phyloP scores from a whole-genome alignment of 164 flowering plant genomes.

The Chimonanthus salicifolius region DNA sequence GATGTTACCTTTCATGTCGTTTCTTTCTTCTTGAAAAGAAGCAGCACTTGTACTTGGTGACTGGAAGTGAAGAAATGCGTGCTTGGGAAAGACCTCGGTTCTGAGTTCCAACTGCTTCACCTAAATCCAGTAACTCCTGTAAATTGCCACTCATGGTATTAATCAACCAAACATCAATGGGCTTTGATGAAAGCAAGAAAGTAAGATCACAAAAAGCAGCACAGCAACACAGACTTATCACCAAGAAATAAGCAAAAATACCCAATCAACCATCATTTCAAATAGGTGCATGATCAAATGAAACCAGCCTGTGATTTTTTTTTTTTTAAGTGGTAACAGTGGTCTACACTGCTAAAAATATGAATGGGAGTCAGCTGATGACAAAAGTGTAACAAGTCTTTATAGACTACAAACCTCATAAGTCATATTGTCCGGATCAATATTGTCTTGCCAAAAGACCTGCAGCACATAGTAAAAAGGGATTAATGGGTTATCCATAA shows the following conservation, averaged over 20 bases:
- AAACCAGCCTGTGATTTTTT: neutral
- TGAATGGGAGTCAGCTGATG: too few species aligned
- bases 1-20: conserved; percentile 60
- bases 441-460: conserved; percentile 68
- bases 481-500: too few species aligned
- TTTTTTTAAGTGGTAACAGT: too few species aligned
- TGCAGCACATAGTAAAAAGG: conserved; percentile 26
- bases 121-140: conserved; percentile 88
- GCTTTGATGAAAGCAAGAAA: neutral
- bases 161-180: neutral
- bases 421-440: conserved; percentile 90
- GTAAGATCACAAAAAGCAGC: neutral
- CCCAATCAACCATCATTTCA: neutral
- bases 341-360: too few species aligned
- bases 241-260: neutral
- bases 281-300: neutral
- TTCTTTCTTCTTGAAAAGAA: conserved; percentile 65
- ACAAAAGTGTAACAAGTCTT: neutral
- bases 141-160: conserved; percentile 3
- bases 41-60: conserved; percentile 68
- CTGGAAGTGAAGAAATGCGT: conserved; percentile 61
- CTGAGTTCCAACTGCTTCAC: conserved; percentile 90
- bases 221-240: neutral
- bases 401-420: conserved; percentile 61
- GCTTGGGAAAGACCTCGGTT: conserved; percentile 86